Evolutionary conservation across 495 filamentous ascomycete genomes (phyloP).

Genomic region (Daldinia vernicosa): DNA sequence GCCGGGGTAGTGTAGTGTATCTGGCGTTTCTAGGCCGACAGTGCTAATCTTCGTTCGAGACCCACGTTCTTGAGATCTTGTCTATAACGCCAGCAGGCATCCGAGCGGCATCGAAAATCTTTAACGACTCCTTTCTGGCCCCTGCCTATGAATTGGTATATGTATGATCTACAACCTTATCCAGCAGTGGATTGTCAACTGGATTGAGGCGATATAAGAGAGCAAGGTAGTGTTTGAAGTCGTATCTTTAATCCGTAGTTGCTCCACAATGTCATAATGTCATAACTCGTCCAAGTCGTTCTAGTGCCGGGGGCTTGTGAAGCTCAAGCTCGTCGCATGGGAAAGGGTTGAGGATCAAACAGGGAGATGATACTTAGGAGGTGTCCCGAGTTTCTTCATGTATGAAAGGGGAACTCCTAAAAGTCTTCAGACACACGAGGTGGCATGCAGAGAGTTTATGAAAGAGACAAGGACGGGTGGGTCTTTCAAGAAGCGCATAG

Average conservation of each 20-base stretch:
- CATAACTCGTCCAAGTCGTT: constrained; percentile 38
- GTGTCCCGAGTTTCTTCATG: constrained; percentile 53
- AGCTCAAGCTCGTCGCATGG: constrained; percentile 49
- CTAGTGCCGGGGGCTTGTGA: constrained; percentile 16
- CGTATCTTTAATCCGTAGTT: constrained; percentile 21
- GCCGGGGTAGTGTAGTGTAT: constrained; percentile 42
- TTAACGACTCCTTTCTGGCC: constrained; percentile 25
- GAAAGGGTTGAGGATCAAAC: constrained; percentile 56
- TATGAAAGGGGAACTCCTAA: constrained; percentile 45
- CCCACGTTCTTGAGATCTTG: constrained; percentile 57
- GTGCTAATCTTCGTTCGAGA: constrained; percentile 50
- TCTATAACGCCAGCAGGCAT: constrained; percentile 60
- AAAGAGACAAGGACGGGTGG: constrained; percentile 50
- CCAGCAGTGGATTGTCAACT: constrained; percentile 14
- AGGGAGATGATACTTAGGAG: constrained; percentile 50
- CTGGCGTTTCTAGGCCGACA: constrained; percentile 53
- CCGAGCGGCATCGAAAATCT: constrained; percentile 52
- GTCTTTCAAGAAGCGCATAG: constrained; percentile 41
- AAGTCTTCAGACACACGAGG: constrained; percentile 38
- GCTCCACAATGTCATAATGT: constrained; percentile 28
- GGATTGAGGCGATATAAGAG: constrained; percentile 33
- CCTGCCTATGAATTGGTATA: constrained; percentile 20
- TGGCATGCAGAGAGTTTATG: constrained; percentile 51
- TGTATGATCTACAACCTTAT: constrained; percentile 26
- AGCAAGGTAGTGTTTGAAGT: constrained; percentile 37